Evolutionary conservation across 2,329 filamentous ascomycete species (phyloP), one percentile per base, ranked within the genome.

Genomic region (Ramichloridium luteum): DNA sequence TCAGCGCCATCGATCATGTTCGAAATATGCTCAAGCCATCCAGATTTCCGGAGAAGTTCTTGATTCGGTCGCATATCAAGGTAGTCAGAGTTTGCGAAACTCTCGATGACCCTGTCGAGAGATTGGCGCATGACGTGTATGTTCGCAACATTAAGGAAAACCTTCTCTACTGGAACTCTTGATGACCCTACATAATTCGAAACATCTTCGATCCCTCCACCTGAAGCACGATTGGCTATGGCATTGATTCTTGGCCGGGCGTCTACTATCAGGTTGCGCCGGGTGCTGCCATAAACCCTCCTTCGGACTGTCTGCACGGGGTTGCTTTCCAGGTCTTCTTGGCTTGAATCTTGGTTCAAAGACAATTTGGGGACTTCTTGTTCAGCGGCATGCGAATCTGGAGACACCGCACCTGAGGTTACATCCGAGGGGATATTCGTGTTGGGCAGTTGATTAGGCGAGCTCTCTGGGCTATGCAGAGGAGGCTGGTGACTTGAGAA

Each of bases 91-190:
- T 96, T 88, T 52, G 93, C 94, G 49, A 98, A 64, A 3, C 84
- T 80, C 41, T 93, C 86, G 32, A 94, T 68, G 13, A 98, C 80
- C 45, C 79, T 88, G 46, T 80, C 77, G 18, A 98, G 65, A 2
- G 88, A 96, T 39, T 80, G 80, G 35, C 90, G 73, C 90, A 98
- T 98, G 40, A 94, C 85, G 51, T 98, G 90, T 38, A 98, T 96
- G 54, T 98, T 98, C 55, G 92, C 88, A 49, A 98, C 98, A 40
- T 83, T 90, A 34, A 98, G 70, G 52, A 92, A 98, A 16, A 80
- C 79, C 57, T 94, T 93, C 32, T 54, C 49, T 5, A 52, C 43
- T 6, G 44, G 34, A n/a, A 45, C 38, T 16, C 49, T 49, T 37
- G 78, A 79, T 11, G 85, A 84, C 49, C 86, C 88, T 39, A 80